Evolutionary conservation across 2,329 filamentous ascomycete genomes (phyloP).

Genomic region (Lachnum nothofagi): DNA sequence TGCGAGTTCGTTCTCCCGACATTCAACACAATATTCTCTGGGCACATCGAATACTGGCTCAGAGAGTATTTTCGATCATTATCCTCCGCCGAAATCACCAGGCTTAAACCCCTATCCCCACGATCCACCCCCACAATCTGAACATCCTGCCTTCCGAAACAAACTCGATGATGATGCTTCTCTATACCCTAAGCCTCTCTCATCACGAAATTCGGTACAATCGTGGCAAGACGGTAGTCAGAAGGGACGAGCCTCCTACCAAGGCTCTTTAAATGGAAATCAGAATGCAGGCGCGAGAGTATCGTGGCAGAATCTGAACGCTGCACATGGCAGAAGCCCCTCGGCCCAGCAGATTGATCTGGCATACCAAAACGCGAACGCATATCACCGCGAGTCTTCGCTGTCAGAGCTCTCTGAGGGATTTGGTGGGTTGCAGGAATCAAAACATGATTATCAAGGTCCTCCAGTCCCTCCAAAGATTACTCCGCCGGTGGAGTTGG

Average conservation of each 20-base stretch:
- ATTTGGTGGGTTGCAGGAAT: background rate
- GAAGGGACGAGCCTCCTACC: conserved; percentile 1
- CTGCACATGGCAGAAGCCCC: conserved; percentile 3
- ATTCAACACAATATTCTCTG: background rate
- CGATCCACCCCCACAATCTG: background rate
- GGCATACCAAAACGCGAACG: conserved; percentile 1
- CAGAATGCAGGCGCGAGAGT: conserved; percentile 7
- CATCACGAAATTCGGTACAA: conserved; percentile 1
- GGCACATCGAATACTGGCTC: background rate
- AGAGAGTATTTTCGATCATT: background rate
- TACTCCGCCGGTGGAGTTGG: background rate
- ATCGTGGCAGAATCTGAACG: conserved; percentile 10
- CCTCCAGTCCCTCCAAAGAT: background rate
- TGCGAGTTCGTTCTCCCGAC: background rate
- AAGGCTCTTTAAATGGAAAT: background rate
- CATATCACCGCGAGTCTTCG: background rate
- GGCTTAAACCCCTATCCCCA: background rate
- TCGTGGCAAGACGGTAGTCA: conserved; percentile 1
- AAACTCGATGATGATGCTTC: conserved; percentile 2
- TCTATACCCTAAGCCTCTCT: conserved; percentile 13
- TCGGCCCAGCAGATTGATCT: conserved; percentile 1
- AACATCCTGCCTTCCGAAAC: background rate
- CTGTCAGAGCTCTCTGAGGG: background rate
- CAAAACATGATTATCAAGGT: background rate
- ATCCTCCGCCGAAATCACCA: background rate